A percentile compares a stretch with the other conserved stretches of the same genome.
phyloP scores from a whole-genome alignment of 225 moss, liverwort and hornwort species.

The Sphagnum tenellum region DNA sequence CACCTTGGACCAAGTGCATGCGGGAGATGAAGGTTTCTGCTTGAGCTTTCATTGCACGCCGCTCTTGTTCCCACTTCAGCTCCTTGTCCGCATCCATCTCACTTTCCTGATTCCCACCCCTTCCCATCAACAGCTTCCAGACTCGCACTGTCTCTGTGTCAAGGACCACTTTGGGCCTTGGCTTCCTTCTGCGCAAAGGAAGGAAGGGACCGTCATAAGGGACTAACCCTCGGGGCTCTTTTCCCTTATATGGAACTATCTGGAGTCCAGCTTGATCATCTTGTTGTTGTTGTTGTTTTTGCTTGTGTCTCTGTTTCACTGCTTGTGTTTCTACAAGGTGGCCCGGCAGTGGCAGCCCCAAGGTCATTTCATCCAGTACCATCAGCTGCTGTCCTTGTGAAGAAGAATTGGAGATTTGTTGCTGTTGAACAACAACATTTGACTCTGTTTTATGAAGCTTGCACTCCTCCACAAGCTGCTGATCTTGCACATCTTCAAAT shows the following conservation, averaged over 20 bases:
- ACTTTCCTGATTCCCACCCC: conserved; percentile 24
- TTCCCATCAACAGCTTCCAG: conserved; percentile 68
- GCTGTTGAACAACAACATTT: conserved; percentile 7
- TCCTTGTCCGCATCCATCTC: conserved; percentile 25
- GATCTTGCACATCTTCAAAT: conserved; percentile 8
- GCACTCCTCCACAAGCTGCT: conserved; percentile 14
- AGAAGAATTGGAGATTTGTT: conserved; percentile 10
- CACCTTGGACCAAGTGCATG: conserved; percentile 87
- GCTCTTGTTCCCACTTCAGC: conserved; percentile 53
- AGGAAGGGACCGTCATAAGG: conserved; percentile 31
- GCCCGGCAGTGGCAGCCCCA: conserved; percentile 2
- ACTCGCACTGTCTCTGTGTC: conserved; percentile 51
- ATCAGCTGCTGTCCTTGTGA: conserved; percentile 7
- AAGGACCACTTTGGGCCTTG: conserved; percentile 59
- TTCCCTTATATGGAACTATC: conserved; percentile 37
- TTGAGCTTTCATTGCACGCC: conserved; percentile 41
- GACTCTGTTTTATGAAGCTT: conserved; percentile 4
- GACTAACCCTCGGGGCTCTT: conserved; percentile 19
- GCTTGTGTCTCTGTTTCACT: conserved; percentile 1
- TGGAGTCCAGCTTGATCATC: conserved; percentile 14
- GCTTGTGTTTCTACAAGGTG: neutral
- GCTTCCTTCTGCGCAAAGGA: conserved; percentile 39
- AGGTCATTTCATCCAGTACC: conserved; percentile 10
- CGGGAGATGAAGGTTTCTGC: conserved; percentile 53
- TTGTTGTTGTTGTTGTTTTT: conserved; percentile 6